Evolutionary conservation across 805 yeast genomes (phyloP).

Genomic region (Wickerhamomyces tratensis): DNA sequence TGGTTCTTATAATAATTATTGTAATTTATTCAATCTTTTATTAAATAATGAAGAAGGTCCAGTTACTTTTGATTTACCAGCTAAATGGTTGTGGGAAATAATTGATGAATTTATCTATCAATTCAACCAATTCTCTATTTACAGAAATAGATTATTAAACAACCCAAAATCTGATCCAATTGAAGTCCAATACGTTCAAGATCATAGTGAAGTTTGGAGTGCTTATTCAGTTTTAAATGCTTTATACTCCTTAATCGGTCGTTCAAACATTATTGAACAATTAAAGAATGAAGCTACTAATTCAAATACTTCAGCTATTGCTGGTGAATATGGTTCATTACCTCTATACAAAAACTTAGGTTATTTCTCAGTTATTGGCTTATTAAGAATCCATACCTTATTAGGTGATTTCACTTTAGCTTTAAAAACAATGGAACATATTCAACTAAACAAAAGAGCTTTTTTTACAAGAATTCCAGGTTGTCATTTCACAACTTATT

Average conservation of each 20-base stretch:
- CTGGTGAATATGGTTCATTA: slow-evolving; percentile 34
- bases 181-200: slow-evolving; percentile 28
- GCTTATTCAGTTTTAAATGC: slow-evolving; percentile 39
- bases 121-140: slow-evolving; percentile 34
- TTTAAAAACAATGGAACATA: slow-evolving; percentile 35
- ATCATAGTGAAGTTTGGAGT: slow-evolving; percentile 33
- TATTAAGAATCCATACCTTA: slow-evolving; percentile 37
- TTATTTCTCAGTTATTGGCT: slow-evolving; percentile 37
- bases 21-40: slow-evolving; percentile 34
- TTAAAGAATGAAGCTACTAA: slow-evolving; percentile 21
- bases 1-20: slow-evolving; percentile 38
- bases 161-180: slow-evolving; percentile 16
- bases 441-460: slow-evolving; percentile 37
- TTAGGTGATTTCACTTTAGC: slow-evolving; percentile 41
- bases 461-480: slow-evolving; percentile 37
- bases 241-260: slow-evolving; percentile 33
- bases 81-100: slow-evolving; percentile 42
- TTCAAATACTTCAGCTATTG: slow-evolving; percentile 14
- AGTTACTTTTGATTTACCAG: slow-evolving; percentile 34
- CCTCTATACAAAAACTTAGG: slow-evolving; percentile 36
- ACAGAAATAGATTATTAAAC: slow-evolving; percentile 26
- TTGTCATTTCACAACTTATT: slow-evolving; percentile 40
- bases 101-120: slow-evolving; percentile 44
- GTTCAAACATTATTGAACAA: slow-evolving; percentile 30
- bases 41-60: slow-evolving; percentile 34